Percentiles rank a stretch among this genome's conserved stretches.
phyloP scores from a whole-genome alignment of 176 grass and related monocot species.

The Oryza officinalis region DNA sequence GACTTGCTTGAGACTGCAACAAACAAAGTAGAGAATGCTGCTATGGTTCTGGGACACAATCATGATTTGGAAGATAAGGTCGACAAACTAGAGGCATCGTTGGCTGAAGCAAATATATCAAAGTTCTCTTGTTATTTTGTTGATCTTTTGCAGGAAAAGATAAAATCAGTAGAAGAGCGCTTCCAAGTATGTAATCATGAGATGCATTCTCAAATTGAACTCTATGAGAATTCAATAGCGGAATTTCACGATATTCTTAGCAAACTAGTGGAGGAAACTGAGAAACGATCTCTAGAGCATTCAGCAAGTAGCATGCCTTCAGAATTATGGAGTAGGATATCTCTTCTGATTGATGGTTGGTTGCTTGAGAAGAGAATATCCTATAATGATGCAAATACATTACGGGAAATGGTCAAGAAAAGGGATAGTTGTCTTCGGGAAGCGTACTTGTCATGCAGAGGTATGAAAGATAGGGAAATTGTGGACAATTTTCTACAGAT shows the following conservation, averaged over 20 bases:
- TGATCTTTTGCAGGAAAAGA: conserved; percentile 64
- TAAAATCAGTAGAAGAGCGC: conserved; percentile 65
- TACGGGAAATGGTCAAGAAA: conserved; percentile 79
- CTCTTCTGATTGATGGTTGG: conserved; percentile 84
- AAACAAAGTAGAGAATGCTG: conserved; percentile 53
- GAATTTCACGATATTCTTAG: conserved; percentile 76
- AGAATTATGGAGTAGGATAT: conserved; percentile 83
- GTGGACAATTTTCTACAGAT: conserved; percentile 78
- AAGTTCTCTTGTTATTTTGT: conserved; percentile 53
- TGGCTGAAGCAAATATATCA: conserved; percentile 52
- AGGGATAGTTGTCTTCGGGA: conserved; percentile 71
- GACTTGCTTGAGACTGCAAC: conserved; percentile 52
- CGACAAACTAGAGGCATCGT: conserved; percentile 49
- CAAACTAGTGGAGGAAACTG: conserved; percentile 75
- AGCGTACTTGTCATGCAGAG: conserved; percentile 71
- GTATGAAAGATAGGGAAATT: conserved; percentile 67
- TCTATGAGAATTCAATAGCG: conserved; percentile 77
- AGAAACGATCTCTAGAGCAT: conserved; percentile 52
- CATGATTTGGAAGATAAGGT: conserved; percentile 57
- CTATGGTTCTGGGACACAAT: conserved; percentile 36
- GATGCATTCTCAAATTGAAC: conserved; percentile 73
- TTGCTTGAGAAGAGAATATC: conserved; percentile 94
- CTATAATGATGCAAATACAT: conserved; percentile 51
- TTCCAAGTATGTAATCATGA: conserved; percentile 64
- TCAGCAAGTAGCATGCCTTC: conserved; percentile 55